Conservation (phyloP, 495 filamentous ascomycete genomes). For the Trichoderma parareesei region DNA sequence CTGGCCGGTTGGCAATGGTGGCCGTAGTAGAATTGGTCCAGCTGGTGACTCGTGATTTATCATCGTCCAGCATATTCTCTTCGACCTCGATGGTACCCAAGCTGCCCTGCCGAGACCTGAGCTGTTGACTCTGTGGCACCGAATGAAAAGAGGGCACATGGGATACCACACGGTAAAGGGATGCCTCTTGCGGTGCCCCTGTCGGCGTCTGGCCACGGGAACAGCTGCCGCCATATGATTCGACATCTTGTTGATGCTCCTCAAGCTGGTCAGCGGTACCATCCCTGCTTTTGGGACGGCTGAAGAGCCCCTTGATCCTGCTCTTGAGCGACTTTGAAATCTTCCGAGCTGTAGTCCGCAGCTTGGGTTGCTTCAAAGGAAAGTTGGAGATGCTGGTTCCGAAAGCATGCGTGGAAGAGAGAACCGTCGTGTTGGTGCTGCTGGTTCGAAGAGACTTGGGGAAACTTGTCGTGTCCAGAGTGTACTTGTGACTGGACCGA, state of each 20-base stretch:
- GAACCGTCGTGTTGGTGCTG: constrained; percentile 27
- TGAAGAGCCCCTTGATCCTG: constrained; percentile 53
- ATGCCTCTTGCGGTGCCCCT: not conserved
- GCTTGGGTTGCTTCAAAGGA: constrained; percentile 23
- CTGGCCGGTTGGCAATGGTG: constrained; percentile 33
- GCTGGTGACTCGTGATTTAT: constrained; percentile 64
- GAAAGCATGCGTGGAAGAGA: constrained; percentile 20
- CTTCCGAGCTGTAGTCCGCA: constrained; percentile 48
- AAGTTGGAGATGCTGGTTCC: constrained; percentile 6
- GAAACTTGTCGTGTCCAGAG: not conserved
- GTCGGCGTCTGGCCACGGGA: not conserved
- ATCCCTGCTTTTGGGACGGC: constrained; percentile 33
- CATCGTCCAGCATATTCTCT: constrained; percentile 38
- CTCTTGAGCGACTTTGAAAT: constrained; percentile 55
- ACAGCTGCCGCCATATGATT: not conserved
- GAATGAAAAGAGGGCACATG: constrained; percentile 32
- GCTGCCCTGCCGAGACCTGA: constrained; percentile 41
- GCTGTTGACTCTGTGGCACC: constrained; percentile 29
- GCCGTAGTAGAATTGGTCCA: constrained; percentile 56
- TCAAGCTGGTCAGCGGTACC: constrained; percentile 30
- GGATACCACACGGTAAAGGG: constrained; percentile 33
- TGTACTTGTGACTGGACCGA: constrained; percentile 21
- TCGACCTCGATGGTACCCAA: constrained; percentile 44
- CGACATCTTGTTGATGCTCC: constrained; percentile 29
- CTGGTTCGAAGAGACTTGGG: constrained; percentile 47